These are phyloP conservation scores for Teunomyces atbi DNA, from an alignment of 805 yeast genomes.

Conservation along the genomic window DNA sequence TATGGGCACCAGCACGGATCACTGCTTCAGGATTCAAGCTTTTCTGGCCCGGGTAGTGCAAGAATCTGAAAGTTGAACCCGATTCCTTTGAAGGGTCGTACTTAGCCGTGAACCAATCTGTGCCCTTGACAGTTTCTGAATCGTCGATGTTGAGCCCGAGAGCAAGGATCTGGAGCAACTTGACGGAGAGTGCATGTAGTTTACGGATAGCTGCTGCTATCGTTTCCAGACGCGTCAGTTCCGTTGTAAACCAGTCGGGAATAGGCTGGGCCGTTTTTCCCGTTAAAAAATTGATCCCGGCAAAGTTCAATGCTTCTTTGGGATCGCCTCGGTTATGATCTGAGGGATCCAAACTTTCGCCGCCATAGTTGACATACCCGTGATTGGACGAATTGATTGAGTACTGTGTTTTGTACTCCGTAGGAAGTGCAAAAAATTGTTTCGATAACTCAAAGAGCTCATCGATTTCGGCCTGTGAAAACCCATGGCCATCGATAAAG, in stretches of 20 bases:
- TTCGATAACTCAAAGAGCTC: constrained; percentile 48
- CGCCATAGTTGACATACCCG: constrained; percentile 58
- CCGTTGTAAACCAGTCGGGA: constrained; percentile 50
- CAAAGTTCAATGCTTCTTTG: constrained; percentile 70
- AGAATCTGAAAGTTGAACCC: constrained; percentile 66
- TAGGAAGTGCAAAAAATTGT: constrained; percentile 51
- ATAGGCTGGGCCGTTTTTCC: constrained; percentile 42
- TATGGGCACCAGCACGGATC: constrained; percentile 81
- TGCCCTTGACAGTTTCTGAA: constrained; percentile 28
- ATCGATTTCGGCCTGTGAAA: constrained; percentile 53
- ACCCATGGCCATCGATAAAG: constrained; percentile 67
- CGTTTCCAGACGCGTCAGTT: constrained; percentile 39
- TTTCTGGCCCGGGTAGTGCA: constrained; percentile 67
- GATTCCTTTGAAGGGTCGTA: constrained; percentile 52
- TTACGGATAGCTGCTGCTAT: constrained; percentile 39
- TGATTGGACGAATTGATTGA: constrained; percentile 55
- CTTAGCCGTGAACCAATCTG: constrained; percentile 62
- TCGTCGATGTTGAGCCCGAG: constrained; percentile 62
- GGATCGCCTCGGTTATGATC: constrained; percentile 51
- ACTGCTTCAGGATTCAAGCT: constrained; percentile 49
- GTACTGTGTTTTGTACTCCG: constrained; percentile 47
- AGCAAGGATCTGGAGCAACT: constrained; percentile 56
- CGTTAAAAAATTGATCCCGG: constrained; percentile 47
- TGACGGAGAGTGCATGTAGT: constrained; percentile 48
- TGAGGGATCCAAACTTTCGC: constrained; percentile 48